Percentiles rank a stretch among this genome's conserved stretches.
Conservation (phyloP, 257 asterid species). For the Scutellaria minor region DNA sequence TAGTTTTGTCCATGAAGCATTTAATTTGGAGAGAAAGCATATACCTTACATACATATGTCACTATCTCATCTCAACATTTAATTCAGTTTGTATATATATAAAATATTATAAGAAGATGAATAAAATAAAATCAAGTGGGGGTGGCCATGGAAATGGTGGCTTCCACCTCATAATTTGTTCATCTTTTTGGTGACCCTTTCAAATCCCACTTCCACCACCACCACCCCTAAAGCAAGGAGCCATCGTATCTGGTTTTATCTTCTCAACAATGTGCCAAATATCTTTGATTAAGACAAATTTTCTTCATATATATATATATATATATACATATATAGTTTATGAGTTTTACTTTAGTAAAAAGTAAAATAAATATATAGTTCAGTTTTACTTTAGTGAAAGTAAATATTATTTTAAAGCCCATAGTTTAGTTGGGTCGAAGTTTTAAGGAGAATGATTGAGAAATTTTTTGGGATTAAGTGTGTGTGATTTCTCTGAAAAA, state of each 20-base stretch:
- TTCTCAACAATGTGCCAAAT: neutral
- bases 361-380: too few relatives aligned
- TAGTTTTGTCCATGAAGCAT: constrained; percentile 13
- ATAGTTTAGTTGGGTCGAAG: too few relatives aligned
- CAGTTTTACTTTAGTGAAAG: too few relatives aligned
- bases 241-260: constrained; percentile 28
- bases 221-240: constrained; percentile 39
- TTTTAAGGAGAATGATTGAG: too few relatives aligned
- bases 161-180: constrained; percentile 37
- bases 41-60: neutral
- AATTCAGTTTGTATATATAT: neutral
- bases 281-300: constrained; percentile 20
- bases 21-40: constrained; percentile 6
- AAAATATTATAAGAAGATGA: neutral
- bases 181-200: constrained; percentile 36
- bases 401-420: too few relatives aligned
- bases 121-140: constrained; percentile 19
- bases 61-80: constrained; percentile 11
- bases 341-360: too few relatives aligned
- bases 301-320: neutral
- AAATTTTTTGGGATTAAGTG: too few relatives aligned
- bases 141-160: constrained; percentile 40
- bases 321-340: neutral
- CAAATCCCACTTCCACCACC: constrained; percentile 34
- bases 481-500: too few relatives aligned